Conservation (phyloP, 441 rosid species). For the Biscutella laevigata region DNA sequence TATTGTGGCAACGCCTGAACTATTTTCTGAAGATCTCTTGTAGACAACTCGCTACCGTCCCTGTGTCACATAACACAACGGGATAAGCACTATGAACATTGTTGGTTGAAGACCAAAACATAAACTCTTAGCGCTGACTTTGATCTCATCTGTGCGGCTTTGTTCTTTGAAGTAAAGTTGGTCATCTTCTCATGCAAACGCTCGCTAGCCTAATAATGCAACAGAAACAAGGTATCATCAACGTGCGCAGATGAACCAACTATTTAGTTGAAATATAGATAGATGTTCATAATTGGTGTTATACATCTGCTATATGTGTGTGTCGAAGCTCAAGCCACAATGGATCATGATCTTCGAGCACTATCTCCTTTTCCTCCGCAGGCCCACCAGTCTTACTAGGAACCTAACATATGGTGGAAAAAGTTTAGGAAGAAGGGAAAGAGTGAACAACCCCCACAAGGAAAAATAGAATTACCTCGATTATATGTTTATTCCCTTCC, state of each 20-base stretch:
- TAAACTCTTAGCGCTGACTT: conserved; percentile 29
- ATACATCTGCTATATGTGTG: conserved; percentile 65
- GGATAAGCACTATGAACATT: not conserved
- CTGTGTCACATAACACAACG: conserved; percentile 27
- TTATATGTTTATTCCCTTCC: conserved; percentile 50
- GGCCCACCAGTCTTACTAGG: conserved; percentile 56
- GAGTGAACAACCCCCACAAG: not conserved
- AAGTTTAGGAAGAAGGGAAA: not conserved
- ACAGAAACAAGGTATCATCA: conserved; percentile 19
- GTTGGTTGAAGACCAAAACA: not conserved
- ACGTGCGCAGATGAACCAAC: too few relatives aligned
- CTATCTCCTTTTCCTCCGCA: conserved; percentile 55
- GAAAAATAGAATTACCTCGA: conserved; percentile 34
- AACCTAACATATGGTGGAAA: conserved; percentile 29
- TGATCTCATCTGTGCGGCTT: conserved; percentile 59
- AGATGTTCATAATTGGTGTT: conserved; percentile 10
- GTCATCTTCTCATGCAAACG: conserved; percentile 63
- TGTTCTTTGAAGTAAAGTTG: conserved; percentile 53
- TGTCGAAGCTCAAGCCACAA: conserved; percentile 74
- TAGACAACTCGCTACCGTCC: conserved; percentile 58
- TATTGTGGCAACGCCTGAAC: conserved; percentile 69
- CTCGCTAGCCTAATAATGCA: conserved; percentile 56
- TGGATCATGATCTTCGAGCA: conserved; percentile 61
- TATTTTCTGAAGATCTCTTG: conserved; percentile 65
- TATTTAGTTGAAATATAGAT: conserved; percentile 2